Evolutionary conservation across 495 filamentous ascomycete genomes (phyloP), one percentile per base, ranked within the genome.

Genomic region (Stereocaulon alpinum): DNA sequence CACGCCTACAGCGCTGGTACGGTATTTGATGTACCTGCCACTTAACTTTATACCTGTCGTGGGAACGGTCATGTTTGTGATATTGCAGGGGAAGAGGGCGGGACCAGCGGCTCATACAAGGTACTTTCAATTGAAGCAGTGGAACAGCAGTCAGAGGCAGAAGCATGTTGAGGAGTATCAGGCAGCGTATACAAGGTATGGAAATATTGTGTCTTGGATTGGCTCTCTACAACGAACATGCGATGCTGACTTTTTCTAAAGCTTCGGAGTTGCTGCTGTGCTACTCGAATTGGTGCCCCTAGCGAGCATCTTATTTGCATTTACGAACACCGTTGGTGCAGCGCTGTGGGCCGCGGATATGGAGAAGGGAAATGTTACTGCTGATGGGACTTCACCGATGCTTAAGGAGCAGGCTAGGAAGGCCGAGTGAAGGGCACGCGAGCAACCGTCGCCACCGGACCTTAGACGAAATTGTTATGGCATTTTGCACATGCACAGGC

Each of bases 321-420:
- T 95, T 64, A 95, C 89, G 3, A 96, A 95, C 69, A 85, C 87
- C 11, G 88, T 92, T 52, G 93, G 92, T 1, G 93, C 93, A 27
- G 93, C 91, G 20, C 75, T 98, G 30, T 98, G 90, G 90, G 91
- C 93, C 22, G 86, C 89, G 7, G 92, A 96, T 73, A 80, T 96
- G 56, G 93, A 97, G 72, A 77, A 80, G 60, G 79, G 59, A 7
- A 56, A 69, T 64, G 59, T 66, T 58, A 57, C 62, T 59, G 55
- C 66, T 62, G 50, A 65, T 42, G 58, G 72, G 37, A 84, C 80
- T 11, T 78, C 78, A 20, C 79, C 81, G 1, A 74, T 68, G 6
- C 65, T 85, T 55, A 73, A 73, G 51, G 80, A 81, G 49, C 68
- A 79, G 58, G 77, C 75, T 17, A 80, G 77, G 68, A 82, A 80